phyloP scores from a whole-genome alignment of 345 rosid species.

The Limnanthes douglasii region DNA sequence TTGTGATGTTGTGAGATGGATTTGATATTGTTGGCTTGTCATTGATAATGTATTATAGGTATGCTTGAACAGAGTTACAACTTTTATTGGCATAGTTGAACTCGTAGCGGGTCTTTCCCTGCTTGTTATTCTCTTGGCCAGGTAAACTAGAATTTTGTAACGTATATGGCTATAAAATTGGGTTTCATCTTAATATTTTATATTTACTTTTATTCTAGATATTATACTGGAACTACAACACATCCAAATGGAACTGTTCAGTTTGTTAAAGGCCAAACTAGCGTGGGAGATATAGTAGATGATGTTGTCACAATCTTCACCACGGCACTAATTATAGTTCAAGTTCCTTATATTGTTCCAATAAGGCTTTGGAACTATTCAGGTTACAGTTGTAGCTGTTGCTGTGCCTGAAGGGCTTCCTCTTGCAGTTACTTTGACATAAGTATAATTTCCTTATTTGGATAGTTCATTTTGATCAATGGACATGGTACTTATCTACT shows the following conservation, averaged over 20 bases:
- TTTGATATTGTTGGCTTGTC: conserved; percentile 4
- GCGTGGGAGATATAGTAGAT: conserved; percentile 22
- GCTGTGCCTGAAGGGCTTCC: conserved; percentile 92
- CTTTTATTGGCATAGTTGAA: conserved; percentile 64
- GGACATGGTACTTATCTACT: conserved; percentile 7
- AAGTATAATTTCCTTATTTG: too few relatives aligned
- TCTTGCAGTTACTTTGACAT: conserved; percentile 81
- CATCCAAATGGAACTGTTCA: conserved; percentile 23
- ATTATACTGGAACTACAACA: conserved; percentile 48
- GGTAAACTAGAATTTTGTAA: conserved; percentile 20
- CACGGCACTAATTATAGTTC: conserved; percentile 36
- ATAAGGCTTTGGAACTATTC: conserved; percentile 9
- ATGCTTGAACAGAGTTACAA: conserved; percentile 72
- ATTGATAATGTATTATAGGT: conserved; percentile 24
- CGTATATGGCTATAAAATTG: background rate
- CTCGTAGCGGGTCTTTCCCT: conserved; percentile 45
- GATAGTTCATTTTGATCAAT: too few relatives aligned
- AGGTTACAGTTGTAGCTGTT: conserved; percentile 79
- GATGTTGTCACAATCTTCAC: conserved; percentile 55
- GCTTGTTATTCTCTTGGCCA: conserved; percentile 40
- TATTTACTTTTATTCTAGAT: conserved; percentile 17
- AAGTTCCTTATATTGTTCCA: conserved; percentile 3
- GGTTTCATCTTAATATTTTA: background rate
- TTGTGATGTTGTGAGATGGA: too few relatives aligned
- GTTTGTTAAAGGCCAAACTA: conserved; percentile 38